Evolutionary conservation across 306 rosid species (phyloP).

Genomic region (Cicer chorassanicum): DNA sequence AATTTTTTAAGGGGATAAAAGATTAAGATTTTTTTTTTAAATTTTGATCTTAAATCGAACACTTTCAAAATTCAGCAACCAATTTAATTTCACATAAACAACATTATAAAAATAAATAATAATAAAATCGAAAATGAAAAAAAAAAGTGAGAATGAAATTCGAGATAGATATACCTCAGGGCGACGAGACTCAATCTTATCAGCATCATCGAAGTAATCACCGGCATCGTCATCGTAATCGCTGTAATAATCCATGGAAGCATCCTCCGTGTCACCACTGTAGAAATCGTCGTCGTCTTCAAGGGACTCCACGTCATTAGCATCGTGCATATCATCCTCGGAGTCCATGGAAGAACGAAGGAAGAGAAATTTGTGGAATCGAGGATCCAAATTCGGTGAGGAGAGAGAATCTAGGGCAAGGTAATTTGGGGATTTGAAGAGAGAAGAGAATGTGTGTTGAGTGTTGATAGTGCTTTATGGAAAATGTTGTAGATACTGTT

Average conservation of each 20-base stretch:
- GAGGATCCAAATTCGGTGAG: background rate
- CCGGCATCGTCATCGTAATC: conserved; percentile 62
- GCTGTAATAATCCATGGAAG: conserved; percentile 59
- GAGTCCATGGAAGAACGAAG: conserved; percentile 64
- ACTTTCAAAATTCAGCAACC: background rate
- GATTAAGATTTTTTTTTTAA: background rate
- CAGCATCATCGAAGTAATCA: conserved; percentile 58
- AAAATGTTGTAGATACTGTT: too few relatives aligned
- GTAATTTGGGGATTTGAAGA: too few relatives aligned
- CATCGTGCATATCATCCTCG: conserved; percentile 90
- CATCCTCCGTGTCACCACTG: conserved; percentile 73
- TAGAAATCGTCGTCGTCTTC: conserved; percentile 77
- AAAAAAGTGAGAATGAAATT: conserved; percentile 16
- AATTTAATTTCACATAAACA: conserved; percentile 25
- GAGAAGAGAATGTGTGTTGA: too few relatives aligned
- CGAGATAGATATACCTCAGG: conserved; percentile 58
- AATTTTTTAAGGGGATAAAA: background rate
- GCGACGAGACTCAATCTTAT: conserved; percentile 63
- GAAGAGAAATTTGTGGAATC: background rate
- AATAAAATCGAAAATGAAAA: background rate
- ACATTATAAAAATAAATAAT: background rate
- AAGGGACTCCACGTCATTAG: conserved; percentile 70
- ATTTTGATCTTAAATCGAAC: background rate
- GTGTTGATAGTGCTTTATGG: too few relatives aligned
- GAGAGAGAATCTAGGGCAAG: background rate